Percentiles rank a stretch among this genome's conserved stretches.
Conservation (phyloP, 2,329 filamentous ascomycete genomes). For the Penicillium paneum region DNA sequence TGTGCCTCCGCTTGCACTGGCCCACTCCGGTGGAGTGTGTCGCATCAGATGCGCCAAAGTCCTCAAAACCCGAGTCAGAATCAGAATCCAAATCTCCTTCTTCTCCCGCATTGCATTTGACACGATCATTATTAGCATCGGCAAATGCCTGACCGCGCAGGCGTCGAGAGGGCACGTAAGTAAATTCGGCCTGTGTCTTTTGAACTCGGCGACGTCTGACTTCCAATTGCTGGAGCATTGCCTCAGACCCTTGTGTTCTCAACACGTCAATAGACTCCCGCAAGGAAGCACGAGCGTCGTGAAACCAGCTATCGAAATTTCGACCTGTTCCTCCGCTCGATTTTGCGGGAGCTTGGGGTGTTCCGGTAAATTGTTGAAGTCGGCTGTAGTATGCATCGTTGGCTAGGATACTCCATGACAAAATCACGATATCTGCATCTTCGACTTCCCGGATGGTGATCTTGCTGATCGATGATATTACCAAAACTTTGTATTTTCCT, state of each 20-base stretch:
- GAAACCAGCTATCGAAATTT: slow-evolving; percentile 55
- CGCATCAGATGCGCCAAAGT: not conserved
- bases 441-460: slow-evolving; percentile 46
- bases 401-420: slow-evolving; percentile 52
- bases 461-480: slow-evolving; percentile 42
- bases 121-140: slow-evolving; percentile 8
- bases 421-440: slow-evolving; percentile 54
- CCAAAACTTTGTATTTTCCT: slow-evolving; percentile 43
- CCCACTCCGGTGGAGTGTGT: not conserved
- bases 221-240: slow-evolving; percentile 33
- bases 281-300: slow-evolving; percentile 43
- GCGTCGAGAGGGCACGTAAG: slow-evolving; percentile 37
- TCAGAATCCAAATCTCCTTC: not conserved
- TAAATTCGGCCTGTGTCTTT: slow-evolving; percentile 38
- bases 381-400: slow-evolving; percentile 48
- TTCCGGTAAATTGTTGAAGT: slow-evolving; percentile 51
- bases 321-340: slow-evolving; percentile 45
- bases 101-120: not conserved
- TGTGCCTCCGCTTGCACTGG: not conserved
- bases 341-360: slow-evolving; percentile 41
- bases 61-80: not conserved
- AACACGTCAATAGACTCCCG: slow-evolving; percentile 42
- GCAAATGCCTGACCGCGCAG: slow-evolving; percentile 30
- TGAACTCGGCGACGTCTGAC: slow-evolving; percentile 29
- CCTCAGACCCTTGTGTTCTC: slow-evolving; percentile 25